Base-by-base conservation (phyloP, 306 rosid genomes). In the Spatholobus suberectus region DNA sequence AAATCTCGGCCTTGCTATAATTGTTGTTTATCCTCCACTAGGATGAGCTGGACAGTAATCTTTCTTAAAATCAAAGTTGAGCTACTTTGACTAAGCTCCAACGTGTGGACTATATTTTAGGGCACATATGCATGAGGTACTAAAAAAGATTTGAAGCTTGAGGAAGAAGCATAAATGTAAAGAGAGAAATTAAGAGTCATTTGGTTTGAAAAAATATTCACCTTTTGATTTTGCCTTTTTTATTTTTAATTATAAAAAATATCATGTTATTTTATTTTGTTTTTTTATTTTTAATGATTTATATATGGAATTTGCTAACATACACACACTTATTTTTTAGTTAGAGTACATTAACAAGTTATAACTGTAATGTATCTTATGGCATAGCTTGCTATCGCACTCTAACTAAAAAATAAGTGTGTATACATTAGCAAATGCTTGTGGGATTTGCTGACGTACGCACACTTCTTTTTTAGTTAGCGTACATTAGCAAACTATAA, bases 61-160 rank as follows among this genome's bases (percentile, higher is more conserved):
- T 23, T 49, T 46, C 9, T 27, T 14, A 37, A 41, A 6, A 17
- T 70, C 29, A 70, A 13, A 76, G 67, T 34, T 71, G 41, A 73
- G 15, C 20, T 44, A 61, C 73, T 35, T 74, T 34, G 69, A 41
- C 80, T 59, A 29, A 38, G 59, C 49, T 74, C 79, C 70, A 61
- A 54, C 41, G 8, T 26, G 29, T 37, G 78, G 69, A 26, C 70
- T 34, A 38, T 34, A 38, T 83, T 72, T 83, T 83, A 77, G 75
- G 59, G 69, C 83, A 70, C 49, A 66, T 34, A 63, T 77, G 47
- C 75, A 49, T 37, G 75, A n/a, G 69, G 51, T 47, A 49, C 74
- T 38, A 37, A 71, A 70, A 24, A 78, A 29, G 20, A 62, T 70
- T 59, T 11, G 68, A 77, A 71, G 69, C 61, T 21, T 26, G 18